phyloP scores from a whole-genome alignment of 2,329 filamentous ascomycete genomes.

The Epichloe hybrida region DNA sequence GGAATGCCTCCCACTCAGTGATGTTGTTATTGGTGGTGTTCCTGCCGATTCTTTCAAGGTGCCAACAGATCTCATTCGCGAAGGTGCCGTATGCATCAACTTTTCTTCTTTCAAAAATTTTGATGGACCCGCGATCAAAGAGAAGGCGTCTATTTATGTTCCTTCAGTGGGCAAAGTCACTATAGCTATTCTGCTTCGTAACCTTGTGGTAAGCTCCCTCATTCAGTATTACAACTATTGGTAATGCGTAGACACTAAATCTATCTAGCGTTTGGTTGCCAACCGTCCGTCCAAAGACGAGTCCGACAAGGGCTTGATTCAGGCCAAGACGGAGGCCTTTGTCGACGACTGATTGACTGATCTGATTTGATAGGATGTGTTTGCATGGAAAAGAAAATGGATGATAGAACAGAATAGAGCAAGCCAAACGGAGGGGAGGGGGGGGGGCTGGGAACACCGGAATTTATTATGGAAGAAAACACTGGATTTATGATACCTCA shows the following conservation, averaged over 20 bases:
- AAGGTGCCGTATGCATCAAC: constrained; percentile 96
- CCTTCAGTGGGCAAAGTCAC: constrained; percentile 97
- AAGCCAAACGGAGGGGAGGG: background rate
- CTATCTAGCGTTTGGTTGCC: constrained; percentile 34
- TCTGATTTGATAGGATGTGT: background rate
- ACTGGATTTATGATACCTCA: constrained; percentile 1
- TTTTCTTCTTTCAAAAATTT: constrained; percentile 96
- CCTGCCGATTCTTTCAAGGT: constrained; percentile 84
- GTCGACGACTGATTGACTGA: constrained; percentile 23
- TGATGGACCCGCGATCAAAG: constrained; percentile 68
- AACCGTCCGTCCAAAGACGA: constrained; percentile 30
- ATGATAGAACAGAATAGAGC: background rate
- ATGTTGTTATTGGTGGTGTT: constrained; percentile 90
- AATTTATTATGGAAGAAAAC: background rate
- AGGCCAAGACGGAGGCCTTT: constrained; percentile 29
- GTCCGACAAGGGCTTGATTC: constrained; percentile 19
- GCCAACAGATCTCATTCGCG: constrained; percentile 65
- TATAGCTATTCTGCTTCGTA: constrained; percentile 79
- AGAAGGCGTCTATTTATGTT: constrained; percentile 93
- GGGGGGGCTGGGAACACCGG: too few relatives aligned
- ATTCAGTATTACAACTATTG: background rate
- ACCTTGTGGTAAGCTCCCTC: constrained; percentile 57
- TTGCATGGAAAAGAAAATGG: background rate
- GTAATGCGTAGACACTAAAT: constrained; percentile 14
- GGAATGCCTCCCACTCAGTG: constrained; percentile 73